Evolutionary conservation across 1,284 basidiomycete genomes (phyloP).

Genomic region (Apiotrichum montevideense): DNA sequence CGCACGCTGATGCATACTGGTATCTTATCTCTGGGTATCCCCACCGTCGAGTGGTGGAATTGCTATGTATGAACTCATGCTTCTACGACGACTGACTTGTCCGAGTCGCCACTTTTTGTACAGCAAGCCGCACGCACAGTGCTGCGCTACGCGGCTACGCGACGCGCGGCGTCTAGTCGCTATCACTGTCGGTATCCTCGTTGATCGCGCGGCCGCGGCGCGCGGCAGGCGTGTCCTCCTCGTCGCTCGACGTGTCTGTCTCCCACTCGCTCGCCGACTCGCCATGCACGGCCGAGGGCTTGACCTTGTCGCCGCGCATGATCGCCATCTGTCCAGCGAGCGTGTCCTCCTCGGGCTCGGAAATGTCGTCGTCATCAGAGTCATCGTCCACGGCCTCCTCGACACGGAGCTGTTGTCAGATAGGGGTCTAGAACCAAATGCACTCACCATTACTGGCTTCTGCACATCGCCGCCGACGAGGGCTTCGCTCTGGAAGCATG

Average conservation of each 20-base stretch:
- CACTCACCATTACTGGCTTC: constrained; percentile 55
- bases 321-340: constrained; percentile 97
- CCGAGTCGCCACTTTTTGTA: no score
- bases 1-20: no score
- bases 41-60: no score
- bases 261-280: constrained; percentile 50
- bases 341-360: constrained; percentile 89
- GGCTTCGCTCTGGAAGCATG: constrained; percentile 78
- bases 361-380: constrained; percentile 79
- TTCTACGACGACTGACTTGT: no score
- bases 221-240: constrained; percentile 39
- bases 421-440: constrained; percentile 41
- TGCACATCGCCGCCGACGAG: constrained; percentile 76
- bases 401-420: constrained; percentile 62
- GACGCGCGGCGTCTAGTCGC: constrained; percentile 18
- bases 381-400: constrained; percentile 61
- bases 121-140: no score
- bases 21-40: no score
- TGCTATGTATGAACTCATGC: no score
- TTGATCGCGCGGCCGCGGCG: constrained; percentile 30
- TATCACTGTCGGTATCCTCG: constrained; percentile 49
- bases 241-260: constrained; percentile 50
- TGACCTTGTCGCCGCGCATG: constrained; percentile 87
- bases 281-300: constrained; percentile 51
- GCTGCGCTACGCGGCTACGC: no score